phyloP scores from a whole-genome alignment of 1,284 basidiomycete species.

The Coriolopsis trogii region DNA sequence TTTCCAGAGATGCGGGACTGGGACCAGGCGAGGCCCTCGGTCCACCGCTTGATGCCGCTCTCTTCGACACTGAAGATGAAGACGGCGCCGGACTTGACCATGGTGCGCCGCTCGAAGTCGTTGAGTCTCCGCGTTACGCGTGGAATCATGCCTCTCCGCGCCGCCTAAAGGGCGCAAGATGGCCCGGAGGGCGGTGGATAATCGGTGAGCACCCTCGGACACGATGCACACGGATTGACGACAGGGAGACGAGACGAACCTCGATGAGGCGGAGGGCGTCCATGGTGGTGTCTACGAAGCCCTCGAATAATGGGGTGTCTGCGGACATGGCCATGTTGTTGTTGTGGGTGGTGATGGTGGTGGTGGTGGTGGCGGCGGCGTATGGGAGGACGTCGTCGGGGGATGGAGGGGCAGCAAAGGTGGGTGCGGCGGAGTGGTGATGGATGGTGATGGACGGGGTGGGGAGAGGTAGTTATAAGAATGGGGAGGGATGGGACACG shows the following conservation, averaged over 20 bases:
- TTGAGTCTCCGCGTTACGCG: slow-evolving; percentile 79
- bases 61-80: slow-evolving; percentile 85
- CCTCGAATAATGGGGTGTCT: slow-evolving; percentile 46
- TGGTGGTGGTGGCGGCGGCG: neutral
- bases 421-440: slow-evolving; percentile 4
- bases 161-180: slow-evolving; percentile 50
- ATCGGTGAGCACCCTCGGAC: too few species aligned
- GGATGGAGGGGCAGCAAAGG: slow-evolving; percentile 1
- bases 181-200: slow-evolving; percentile 2
- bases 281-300: slow-evolving; percentile 76
- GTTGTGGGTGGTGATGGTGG: too few species aligned
- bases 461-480: slow-evolving; percentile 16
- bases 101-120: slow-evolving; percentile 70
- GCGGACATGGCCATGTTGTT: slow-evolving; percentile 23
- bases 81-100: slow-evolving; percentile 80
- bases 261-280: slow-evolving; percentile 76
- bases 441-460: slow-evolving; percentile 9
- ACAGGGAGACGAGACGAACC: slow-evolving; percentile 14
- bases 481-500: too few species aligned
- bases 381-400: too few species aligned
- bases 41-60: slow-evolving; percentile 85
- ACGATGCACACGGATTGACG: neutral
- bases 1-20: slow-evolving; percentile 82
- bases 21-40: slow-evolving; percentile 81
- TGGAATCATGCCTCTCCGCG: slow-evolving; percentile 70